Evolutionary conservation across 257 asterid genomes (phyloP).

Genomic region (Nicotiana attenuata): DNA sequence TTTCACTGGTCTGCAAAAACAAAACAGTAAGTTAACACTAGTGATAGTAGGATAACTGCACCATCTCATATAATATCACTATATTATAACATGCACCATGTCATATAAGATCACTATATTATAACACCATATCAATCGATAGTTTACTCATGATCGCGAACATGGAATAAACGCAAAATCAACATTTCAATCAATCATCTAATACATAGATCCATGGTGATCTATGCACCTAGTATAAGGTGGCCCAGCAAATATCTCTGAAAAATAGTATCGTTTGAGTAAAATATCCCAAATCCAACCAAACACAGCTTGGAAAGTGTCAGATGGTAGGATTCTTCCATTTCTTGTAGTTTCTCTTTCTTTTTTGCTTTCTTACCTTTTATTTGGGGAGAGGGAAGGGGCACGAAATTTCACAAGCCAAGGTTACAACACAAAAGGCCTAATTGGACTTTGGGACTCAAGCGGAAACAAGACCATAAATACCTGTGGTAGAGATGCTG

Average conservation of each 20-base stretch:
- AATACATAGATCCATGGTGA: neutral
- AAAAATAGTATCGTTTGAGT: neutral
- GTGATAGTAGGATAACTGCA: neutral
- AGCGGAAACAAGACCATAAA: conserved; percentile 1
- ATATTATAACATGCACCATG: neutral
- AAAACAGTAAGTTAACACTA: conserved; percentile 6
- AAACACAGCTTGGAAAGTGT: neutral
- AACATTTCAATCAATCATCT: neutral
- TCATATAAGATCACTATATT: neutral
- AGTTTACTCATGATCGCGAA: neutral
- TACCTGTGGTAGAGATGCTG: conserved; percentile 63
- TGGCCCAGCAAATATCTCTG: neutral
- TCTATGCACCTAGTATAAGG: neutral
- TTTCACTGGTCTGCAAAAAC: conserved; percentile 63
- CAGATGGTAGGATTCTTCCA: neutral
- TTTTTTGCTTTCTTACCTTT: neutral
- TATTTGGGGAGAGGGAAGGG: neutral
- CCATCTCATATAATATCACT: neutral
- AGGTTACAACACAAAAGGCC: neutral
- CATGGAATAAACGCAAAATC: neutral
- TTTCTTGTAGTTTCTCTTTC: neutral
- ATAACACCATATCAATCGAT: neutral
- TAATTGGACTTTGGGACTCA: neutral
- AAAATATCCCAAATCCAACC: neutral
- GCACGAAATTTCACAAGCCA: neutral